A percentile compares a stretch with the other conserved stretches of the same genome.
phyloP scores from a whole-genome alignment of 257 asterid species.

The Solanum boliviense region DNA sequence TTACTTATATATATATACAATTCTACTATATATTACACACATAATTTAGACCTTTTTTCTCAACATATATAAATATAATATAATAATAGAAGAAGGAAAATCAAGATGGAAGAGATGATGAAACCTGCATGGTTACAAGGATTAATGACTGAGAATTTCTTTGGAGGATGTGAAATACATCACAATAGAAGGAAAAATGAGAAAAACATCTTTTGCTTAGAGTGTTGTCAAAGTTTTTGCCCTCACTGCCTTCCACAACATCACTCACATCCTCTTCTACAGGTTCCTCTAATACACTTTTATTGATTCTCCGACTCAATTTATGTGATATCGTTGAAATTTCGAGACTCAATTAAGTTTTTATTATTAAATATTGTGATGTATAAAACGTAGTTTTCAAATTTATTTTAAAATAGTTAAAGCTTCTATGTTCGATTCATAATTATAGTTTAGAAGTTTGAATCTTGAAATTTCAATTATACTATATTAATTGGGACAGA shows the following conservation, averaged over 20 bases:
- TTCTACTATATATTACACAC: not conserved
- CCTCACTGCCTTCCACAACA: conserved; percentile 81
- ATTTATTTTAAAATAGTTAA: not conserved
- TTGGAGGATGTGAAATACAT: conserved; percentile 53
- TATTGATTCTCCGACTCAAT: not conserved
- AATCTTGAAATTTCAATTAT: not conserved
- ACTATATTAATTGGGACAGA: not conserved
- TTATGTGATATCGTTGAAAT: too few relatives aligned
- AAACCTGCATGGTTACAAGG: conserved; percentile 86
- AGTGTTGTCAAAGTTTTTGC: conserved; percentile 74
- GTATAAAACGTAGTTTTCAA: too few relatives aligned
- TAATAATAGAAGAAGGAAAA: not conserved
- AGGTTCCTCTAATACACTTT: conserved; percentile 23
- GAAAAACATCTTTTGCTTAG: conserved; percentile 75
- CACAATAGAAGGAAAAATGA: conserved; percentile 56
- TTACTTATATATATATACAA: not conserved
- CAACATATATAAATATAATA: not conserved
- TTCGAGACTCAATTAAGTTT: too few relatives aligned
- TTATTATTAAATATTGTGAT: too few relatives aligned
- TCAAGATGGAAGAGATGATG: conserved; percentile 3
- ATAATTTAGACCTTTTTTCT: not conserved
- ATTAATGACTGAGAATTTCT: conserved; percentile 62
- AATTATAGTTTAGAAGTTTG: not conserved
- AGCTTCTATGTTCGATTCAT: not conserved
- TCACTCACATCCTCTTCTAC: conserved; percentile 54